These are phyloP conservation scores for Citrullus mucosospermus DNA, from an alignment of 306 rosid genomes.

Conservation along the genomic window DNA sequence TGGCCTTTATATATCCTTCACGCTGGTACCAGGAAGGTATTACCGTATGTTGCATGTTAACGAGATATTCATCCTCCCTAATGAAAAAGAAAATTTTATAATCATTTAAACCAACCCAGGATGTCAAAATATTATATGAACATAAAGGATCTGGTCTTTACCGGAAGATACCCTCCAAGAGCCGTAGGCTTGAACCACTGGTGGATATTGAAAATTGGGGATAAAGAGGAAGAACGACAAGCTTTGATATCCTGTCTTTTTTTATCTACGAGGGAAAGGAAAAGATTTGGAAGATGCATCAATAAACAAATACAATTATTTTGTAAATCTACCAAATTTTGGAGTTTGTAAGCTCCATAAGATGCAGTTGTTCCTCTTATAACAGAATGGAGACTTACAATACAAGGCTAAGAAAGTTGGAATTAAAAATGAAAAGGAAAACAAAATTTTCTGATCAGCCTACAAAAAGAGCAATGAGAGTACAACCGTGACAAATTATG, in stretches of 20 bases:
- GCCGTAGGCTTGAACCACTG: slow-evolving; percentile 94
- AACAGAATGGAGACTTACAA: neutral
- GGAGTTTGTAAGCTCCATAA: neutral
- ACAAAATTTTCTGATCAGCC: neutral
- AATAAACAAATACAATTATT: slow-evolving; percentile 10
- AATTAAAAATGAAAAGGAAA: neutral
- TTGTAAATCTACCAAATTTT: neutral
- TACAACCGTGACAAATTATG: neutral
- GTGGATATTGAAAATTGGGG: slow-evolving; percentile 99
- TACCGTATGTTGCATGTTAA: slow-evolving; percentile 97
- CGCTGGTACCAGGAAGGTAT: slow-evolving; percentile 99
- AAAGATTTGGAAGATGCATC: slow-evolving; percentile 8
- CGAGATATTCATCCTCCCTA: slow-evolving; percentile 90
- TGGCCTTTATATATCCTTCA: slow-evolving; percentile 88
- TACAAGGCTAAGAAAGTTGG: neutral
- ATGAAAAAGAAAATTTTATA: slow-evolving; percentile 14
- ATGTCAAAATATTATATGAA: neutral
- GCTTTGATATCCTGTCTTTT: slow-evolving; percentile 77
- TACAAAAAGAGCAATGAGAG: neutral
- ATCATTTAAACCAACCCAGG: slow-evolving; percentile 8
- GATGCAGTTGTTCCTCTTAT: neutral
- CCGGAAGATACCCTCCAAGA: slow-evolving; percentile 94
- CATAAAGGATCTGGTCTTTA: slow-evolving; percentile 14
- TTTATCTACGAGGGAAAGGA: slow-evolving; percentile 43
- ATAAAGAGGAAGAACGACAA: slow-evolving; percentile 98